These are phyloP conservation scores for Gossypium ekmanianum DNA, from an alignment of 345 rosid species.

Conservation along the genomic window DNA sequence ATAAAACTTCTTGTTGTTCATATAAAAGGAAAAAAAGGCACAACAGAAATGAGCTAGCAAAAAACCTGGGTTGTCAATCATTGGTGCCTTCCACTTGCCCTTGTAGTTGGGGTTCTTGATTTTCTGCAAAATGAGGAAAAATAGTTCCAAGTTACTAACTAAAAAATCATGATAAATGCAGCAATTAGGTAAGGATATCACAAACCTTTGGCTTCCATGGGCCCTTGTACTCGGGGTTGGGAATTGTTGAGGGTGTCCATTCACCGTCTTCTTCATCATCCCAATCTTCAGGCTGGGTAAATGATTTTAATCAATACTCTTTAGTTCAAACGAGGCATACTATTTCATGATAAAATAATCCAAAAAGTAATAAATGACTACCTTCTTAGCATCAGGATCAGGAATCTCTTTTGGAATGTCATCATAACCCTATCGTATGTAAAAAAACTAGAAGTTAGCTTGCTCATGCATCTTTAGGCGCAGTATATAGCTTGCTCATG, in stretches of 20 bases:
- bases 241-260: conserved; percentile 93
- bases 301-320: conserved; percentile 11
- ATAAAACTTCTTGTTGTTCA: not conserved
- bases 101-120: conserved; percentile 93
- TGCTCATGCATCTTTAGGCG: not conserved
- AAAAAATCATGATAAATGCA: conserved; percentile 1
- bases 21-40: not conserved
- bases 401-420: conserved; percentile 90
- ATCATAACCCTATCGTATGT: conserved; percentile 62
- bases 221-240: conserved; percentile 98
- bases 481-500: not conserved
- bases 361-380: conserved; percentile 17
- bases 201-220: conserved; percentile 91
- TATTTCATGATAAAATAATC: not conserved
- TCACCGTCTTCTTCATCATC: conserved; percentile 99
- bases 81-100: conserved; percentile 96
- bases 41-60: conserved; percentile 1
- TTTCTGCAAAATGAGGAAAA: conserved; percentile 45
- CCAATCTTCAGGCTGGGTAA: conserved; percentile 93
- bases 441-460: not conserved
- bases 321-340: not conserved
- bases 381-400: conserved; percentile 91
- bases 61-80: conserved; percentile 96
- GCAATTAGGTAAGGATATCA: conserved; percentile 11
- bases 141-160: conserved; percentile 1